Evolutionary conservation across 116 monocot species (phyloP), one percentile per base, ranked within the genome.

Genomic region (Trichopus zeylanicus): DNA sequence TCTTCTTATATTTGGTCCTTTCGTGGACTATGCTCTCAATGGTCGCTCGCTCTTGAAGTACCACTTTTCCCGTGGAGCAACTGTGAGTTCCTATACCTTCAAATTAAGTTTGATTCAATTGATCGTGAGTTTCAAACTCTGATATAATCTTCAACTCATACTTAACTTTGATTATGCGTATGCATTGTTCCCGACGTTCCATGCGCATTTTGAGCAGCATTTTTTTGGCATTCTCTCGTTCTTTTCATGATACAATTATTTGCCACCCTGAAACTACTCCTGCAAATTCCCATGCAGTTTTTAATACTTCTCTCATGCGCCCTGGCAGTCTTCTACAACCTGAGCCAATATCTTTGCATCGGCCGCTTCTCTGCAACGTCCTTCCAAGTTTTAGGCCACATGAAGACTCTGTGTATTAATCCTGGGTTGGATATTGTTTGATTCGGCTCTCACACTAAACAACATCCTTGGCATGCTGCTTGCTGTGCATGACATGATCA

Each of bases 311-410:
- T 97, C 28, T 97, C 97, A 5, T 91, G 97, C 56, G 38, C 73
- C 26, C 68, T 97, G 42, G 91, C 91, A 0, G 97, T 97, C 53
- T 84, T 97, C 66, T 97, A 91, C 97, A 97, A 97, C 75, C 77
- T 91, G 79, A 97, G 97, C 70, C 97, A 97, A 47, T 97, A 97
- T 57, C 67, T 97, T 31, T 97, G 97, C 84, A 97, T 97, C 29
- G 91, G 97, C 29, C 87, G 97, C 18, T 97, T 97, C 75, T 97
- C 97, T 1, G 97, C 97, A 11, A 83, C 83, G 5, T 91, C 97
- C 20, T 97, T 97, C 91, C 97, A 97, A 73, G 97, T 97, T 13
- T 64, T 97, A 46, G 97, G 97, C 23, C 97, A 97, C 77, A 97
- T 97, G 97, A 97, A 97, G 62, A 97, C 97, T 97, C 7, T 97